Evolutionary conservation across 2,329 filamentous ascomycete genomes (phyloP), one percentile per base, ranked within the genome.

Genomic region (Escovopsis sp.): DNA sequence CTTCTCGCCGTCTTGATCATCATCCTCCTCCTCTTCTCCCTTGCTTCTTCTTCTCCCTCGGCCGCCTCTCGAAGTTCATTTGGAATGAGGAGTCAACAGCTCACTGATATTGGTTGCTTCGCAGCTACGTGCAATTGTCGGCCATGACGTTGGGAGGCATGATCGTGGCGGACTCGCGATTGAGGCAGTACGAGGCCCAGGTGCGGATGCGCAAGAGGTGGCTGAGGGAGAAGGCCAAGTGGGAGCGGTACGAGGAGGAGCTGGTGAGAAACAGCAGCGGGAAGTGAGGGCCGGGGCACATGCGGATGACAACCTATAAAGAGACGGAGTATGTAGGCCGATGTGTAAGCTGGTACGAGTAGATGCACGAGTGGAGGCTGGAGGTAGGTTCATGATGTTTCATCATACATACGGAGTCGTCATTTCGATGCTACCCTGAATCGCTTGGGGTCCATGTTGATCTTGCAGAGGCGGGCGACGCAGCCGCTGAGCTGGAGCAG

Each of bases 401-500:
- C n/a, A n/a, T n/a, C n/a, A n/a, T n/a, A n/a, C n/a, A n/a, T n/a
- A n/a, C 37, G 30, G 21, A 27, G 35, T 34, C 31, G 35, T 52
- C 48, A 60, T 48, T 55, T 60, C 32, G 52, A 49, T 14, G 55
- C 38, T 27, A 50, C 43, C 46, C 67, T 65, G 52, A 94, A 94
- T 41, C 80, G 70, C 54, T 81, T 78, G 3, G 85, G 81, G 51
- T 93, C 83, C 88, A 98, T 96, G 57, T 94, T 94, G 55, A 96
- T 78, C 65, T 81, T 93, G 62, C 85, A 90, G 38, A 98, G 66
- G 48, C 88, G 78, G 13, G 84, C 86, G 16, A 98, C 70, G 53
- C 88, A 96, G 10, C 88, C 90, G 51, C 85, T 92, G 31, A 98
- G 68, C 58, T 98, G 90, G 39, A 98, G 69, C 42, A 94, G 70